Evolutionary conservation across 768 basidiomycete genomes (phyloP), one percentile per base, ranked within the genome.

Genomic region (Leccinum obscurum): DNA sequence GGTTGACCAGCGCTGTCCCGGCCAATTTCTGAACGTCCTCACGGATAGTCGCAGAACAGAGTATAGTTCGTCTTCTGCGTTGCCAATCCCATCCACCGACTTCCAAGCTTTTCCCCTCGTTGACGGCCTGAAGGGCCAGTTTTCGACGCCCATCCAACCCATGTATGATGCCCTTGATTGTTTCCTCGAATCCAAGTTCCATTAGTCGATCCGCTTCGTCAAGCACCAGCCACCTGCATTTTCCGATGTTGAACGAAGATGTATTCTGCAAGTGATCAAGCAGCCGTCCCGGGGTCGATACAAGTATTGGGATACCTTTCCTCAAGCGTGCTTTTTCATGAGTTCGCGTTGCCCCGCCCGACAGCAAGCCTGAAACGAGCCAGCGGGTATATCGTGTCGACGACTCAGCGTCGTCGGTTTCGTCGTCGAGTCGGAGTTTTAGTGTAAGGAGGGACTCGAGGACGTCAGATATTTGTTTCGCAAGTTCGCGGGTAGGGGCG

Each of bases 121-220:
- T 76, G 54, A 85, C 78, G 1, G 88, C 92, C 65, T 86, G 83
- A 51, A 72, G 58, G 5, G 92, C 93, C 7, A 95, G 79, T 63
- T 85, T 87, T 54, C 85, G 76, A 55, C 93, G 83, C 0, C 93
- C 94, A 60, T 98, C 94, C 22, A 99, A 74, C 10, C 90, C 88
- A 68, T 88, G 84, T 37, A 98, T 77, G 63, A 98, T 97, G 1
- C 93, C 94, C 58, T 83, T 85, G 67, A 99, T 90, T 0, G 94
- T 93, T 70, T 98, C 95, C 72, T 97, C 95, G 63, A 99, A 99
- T 0, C 97, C 97, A 48, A 98, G 85, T 64, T 98, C 95, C 95
- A 98, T 98, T 54, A 99, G 77, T 46, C 95, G 82, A 75, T 99
- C 97, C 6, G 96, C 95, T 77, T 99, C 97, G 70, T 99, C 97